phyloP scores from a whole-genome alignment of 2,329 filamentous ascomycete genomes.

The Fusarium verrucosum region DNA sequence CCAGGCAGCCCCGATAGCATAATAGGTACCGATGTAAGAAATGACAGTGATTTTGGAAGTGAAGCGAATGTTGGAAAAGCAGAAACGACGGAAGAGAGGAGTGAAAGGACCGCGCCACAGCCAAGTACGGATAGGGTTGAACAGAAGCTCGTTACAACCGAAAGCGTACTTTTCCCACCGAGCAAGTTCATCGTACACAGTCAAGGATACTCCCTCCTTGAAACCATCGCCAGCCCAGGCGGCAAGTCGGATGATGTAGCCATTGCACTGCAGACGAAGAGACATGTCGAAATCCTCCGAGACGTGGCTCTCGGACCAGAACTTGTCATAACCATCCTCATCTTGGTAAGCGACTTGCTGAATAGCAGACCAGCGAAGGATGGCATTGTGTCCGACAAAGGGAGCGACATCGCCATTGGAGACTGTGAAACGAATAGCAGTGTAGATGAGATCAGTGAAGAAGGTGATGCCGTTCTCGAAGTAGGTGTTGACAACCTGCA shows the following conservation, averaged over 20 bases:
- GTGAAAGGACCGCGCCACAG: constrained; percentile 78
- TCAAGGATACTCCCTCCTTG: constrained; percentile 84
- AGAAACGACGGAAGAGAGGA: constrained; percentile 77
- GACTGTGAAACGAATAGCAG: constrained; percentile 79
- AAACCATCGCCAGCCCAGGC: constrained; percentile 80
- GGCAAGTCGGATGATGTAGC: constrained; percentile 77
- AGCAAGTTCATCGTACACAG: constrained; percentile 84
- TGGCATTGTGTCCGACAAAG: constrained; percentile 83
- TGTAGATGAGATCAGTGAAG: constrained; percentile 79
- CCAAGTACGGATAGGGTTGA: constrained; percentile 81
- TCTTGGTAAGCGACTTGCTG: constrained; percentile 77
- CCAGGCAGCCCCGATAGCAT: constrained; percentile 80
- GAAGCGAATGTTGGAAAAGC: constrained; percentile 76
- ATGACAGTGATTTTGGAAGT: constrained; percentile 80
- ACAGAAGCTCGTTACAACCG: constrained; percentile 83
- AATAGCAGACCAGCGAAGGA: constrained; percentile 78
- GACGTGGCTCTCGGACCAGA: constrained; percentile 83
- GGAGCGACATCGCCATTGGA: constrained; percentile 80
- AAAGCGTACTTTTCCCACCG: constrained; percentile 91
- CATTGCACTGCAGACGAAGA: constrained; percentile 75
- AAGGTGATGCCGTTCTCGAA: constrained; percentile 77
- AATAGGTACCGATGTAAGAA: constrained; percentile 83
- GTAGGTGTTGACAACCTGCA: constrained; percentile 79
- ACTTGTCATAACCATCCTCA: constrained; percentile 78
- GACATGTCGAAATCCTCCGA: constrained; percentile 87